Evolutionary conservation across 2,329 filamentous ascomycete species (phyloP).

Genomic region (Cryphonectria parasitica): DNA sequence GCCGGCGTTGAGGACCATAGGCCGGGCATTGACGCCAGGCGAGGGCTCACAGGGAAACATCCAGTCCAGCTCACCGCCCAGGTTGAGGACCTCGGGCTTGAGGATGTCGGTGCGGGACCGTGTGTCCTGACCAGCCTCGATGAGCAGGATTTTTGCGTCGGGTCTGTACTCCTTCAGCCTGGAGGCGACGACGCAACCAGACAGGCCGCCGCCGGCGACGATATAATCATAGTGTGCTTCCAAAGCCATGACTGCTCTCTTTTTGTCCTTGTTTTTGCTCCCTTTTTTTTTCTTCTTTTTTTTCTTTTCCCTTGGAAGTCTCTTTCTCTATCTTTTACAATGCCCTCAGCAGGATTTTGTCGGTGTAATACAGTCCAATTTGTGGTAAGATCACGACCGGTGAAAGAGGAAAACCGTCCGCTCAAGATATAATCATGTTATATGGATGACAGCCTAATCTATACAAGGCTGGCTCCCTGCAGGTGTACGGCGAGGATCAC

Average conservation of each 20-base stretch:
- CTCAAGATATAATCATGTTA: neutral
- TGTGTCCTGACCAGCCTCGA: constrained; percentile 44
- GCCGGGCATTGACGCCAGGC: constrained; percentile 33
- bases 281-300: neutral
- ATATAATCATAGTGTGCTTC: constrained; percentile 39
- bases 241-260: neutral
- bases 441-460: neutral
- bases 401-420: neutral
- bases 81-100: constrained; percentile 35
- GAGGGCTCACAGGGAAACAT: constrained; percentile 41
- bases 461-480: neutral
- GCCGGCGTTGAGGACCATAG: constrained; percentile 37
- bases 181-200: constrained; percentile 40
- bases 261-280: neutral
- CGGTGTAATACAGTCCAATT: neutral
- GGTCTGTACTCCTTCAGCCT: constrained; percentile 35
- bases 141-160: constrained; percentile 41
- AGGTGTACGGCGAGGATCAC: neutral
- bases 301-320: too few species aligned
- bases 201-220: constrained; percentile 34
- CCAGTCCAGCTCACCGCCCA: constrained; percentile 42
- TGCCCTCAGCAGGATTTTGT: neutral
- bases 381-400: neutral
- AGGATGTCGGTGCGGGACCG: constrained; percentile 35
- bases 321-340: neutral